phyloP scores from a whole-genome alignment of 805 yeast genomes.

The Ogataea nonfermentans region DNA sequence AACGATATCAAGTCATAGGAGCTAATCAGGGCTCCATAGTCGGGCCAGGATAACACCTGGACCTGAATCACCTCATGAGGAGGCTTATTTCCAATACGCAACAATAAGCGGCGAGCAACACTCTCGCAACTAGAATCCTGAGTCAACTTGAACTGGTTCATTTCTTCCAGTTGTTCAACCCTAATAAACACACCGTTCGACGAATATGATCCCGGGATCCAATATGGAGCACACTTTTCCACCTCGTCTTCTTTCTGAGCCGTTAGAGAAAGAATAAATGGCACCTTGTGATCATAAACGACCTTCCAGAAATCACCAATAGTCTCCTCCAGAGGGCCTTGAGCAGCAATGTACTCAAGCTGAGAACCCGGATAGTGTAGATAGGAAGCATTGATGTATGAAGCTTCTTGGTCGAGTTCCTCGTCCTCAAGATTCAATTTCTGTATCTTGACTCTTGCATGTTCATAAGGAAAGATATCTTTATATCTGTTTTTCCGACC shows the following conservation, averaged over 20 bases:
- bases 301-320: slow-evolving; percentile 84
- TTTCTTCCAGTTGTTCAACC: slow-evolving; percentile 27
- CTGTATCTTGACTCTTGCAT: slow-evolving; percentile 68
- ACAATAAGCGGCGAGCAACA: slow-evolving; percentile 43
- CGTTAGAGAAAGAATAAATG: slow-evolving; percentile 72
- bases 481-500: slow-evolving; percentile 84
- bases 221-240: slow-evolving; percentile 79
- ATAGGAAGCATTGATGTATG: slow-evolving; percentile 86
- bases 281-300: slow-evolving; percentile 58
- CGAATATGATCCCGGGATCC: slow-evolving; percentile 61
- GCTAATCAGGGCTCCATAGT: slow-evolving; percentile 62
- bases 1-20: slow-evolving; percentile 57
- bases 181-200: slow-evolving; percentile 27
- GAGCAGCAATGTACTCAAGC: slow-evolving; percentile 73
- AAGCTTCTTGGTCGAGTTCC: slow-evolving; percentile 39
- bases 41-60: slow-evolving; percentile 83
- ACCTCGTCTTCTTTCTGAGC: slow-evolving; percentile 73
- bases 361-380: slow-evolving; percentile 41
- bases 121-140: slow-evolving; percentile 22
- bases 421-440: slow-evolving; percentile 19
- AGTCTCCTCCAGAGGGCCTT: slow-evolving; percentile 80
- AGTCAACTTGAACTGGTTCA: slow-evolving; percentile 28
- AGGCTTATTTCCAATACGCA: slow-evolving; percentile 35
- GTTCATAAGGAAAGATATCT: slow-evolving; percentile 85
- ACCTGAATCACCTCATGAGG: slow-evolving; percentile 61